Conservation (phyloP, 495 filamentous ascomycete species). For the Annulohypoxylon stygium region DNA sequence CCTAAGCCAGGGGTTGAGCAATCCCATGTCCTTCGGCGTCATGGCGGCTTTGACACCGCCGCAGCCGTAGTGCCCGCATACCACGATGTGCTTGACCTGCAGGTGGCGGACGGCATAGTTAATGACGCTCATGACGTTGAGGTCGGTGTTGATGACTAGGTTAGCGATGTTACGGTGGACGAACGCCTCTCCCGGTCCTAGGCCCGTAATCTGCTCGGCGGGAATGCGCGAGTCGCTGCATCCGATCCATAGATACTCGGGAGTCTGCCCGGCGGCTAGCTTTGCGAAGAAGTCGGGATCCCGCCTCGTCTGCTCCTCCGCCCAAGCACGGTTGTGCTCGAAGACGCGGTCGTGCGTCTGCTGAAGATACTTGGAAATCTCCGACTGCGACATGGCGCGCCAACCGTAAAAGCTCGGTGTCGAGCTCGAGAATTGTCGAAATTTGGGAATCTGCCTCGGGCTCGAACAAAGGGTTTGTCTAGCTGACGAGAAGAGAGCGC, state of each 20-base stretch:
- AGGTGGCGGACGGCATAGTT: constrained; percentile 71
- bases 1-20: constrained; percentile 72
- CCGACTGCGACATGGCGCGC: constrained; percentile 53
- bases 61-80: constrained; percentile 75
- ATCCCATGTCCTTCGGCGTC: constrained; percentile 67
- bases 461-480: constrained; percentile 12
- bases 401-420: constrained; percentile 23
- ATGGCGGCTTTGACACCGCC: constrained; percentile 74
- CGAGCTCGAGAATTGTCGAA: constrained; percentile 27
- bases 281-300: constrained; percentile 69
- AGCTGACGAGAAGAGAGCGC: constrained; percentile 24
- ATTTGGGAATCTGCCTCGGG: constrained; percentile 1
- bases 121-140: constrained; percentile 73
- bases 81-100: constrained; percentile 73
- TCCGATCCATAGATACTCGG: constrained; percentile 74
- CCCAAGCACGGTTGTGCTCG: constrained; percentile 68
- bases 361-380: constrained; percentile 59
- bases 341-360: constrained; percentile 67
- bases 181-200: constrained; percentile 71
- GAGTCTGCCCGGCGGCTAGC: constrained; percentile 66
- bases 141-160: constrained; percentile 69
- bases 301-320: constrained; percentile 60
- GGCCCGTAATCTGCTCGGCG: constrained; percentile 70
- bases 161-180: constrained; percentile 76
- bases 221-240: constrained; percentile 74